Evolutionary conservation across 768 basidiomycete species (phyloP), one percentile per base, ranked within the genome.

Genomic region (Panellus pusillus): DNA sequence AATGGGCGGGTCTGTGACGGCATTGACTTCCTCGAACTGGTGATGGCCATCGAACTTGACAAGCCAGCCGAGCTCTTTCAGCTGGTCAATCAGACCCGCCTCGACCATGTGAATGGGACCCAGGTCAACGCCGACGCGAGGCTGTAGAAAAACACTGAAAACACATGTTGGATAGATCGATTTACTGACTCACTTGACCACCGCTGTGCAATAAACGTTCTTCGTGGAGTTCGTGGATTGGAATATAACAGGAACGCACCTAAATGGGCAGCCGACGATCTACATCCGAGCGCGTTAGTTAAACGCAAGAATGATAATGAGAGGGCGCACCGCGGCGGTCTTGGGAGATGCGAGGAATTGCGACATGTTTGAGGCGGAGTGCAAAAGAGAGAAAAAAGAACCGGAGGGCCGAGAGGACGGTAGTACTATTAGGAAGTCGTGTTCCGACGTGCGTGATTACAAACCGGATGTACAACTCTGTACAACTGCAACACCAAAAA

Each of bases 221-320:
- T 29, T 29, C 24, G 17, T 52, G 45, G 52, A 42, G 52, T 49
- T 36, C 58, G n/a, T 35, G 32, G 44, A 46, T 6, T 9, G 18
- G 8, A 5, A 28, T 35, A 42, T 47, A 37, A 27, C 15, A 55
- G 48, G 35, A 59, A 74, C 83, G 68, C 64, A 92, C 93, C 90
- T 93, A 80, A 97, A 97, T 14, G 95, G 95, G 73, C 94, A 97
- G 24, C 92, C 93, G 27, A 98, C 86, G 63, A 98, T 90, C 88
- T 94, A 57, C 29, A 53, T 50, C 49, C 44, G 39, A 65, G 47
- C 63, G 19, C 17, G 37, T 47, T 24, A 19, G 40, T 27, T 53
- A 19, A 32, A 29, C 37, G 18, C 44, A 14, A 36, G 44, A 19
- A 27, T 48, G 27, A 31, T 39, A 41, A 44, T 39, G 12, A n/a